Evolutionary conservation across 1,284 basidiomycete genomes (phyloP), one percentile per base, ranked within the genome.

Genomic region (Irpex sp.): DNA sequence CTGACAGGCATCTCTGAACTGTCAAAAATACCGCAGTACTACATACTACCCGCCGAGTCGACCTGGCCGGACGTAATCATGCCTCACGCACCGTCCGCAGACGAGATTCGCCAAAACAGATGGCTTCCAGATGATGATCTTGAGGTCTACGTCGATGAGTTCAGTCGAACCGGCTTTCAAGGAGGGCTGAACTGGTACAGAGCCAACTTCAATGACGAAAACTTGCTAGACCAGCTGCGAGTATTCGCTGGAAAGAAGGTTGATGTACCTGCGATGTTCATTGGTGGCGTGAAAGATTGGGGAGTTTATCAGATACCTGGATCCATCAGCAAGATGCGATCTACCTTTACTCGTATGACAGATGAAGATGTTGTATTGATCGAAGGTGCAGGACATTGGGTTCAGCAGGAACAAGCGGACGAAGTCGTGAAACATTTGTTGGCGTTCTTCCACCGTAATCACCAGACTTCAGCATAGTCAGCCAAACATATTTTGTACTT

Each of bases 161-260:
- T 79, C 64, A 66, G 67, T 1, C 75, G 79, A 50, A 85, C 82
- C 2, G 85, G 87, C 0, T 88, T 88, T 64, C 87, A 88, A 70
- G 86, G 85, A 9, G 85, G 82, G 17, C 68, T 88, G 61, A 86
- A 88, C 66, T 73, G 77, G 64, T 87, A 87, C 65, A 78, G 84
- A 13, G 72, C 37, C 2, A 31, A 19, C 21, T 46, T 47, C 72
- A 51, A 60, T n/a, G 62, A 66, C 39, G 46, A 17, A 53, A 31
- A 37, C 15, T 59, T 58, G 37, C 43, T 47, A 13, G 63, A 55
- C 2, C 68, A 69, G 3, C 39, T 70, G 51, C 39, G 66, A 9
- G n/a, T 66, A 15, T 71, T 72, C 65, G 54, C 67, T 31, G 75
- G 78, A 57, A 80, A 76, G 67, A 75, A 69, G 59, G 76, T 84